phyloP scores from a whole-genome alignment of 108 stramenopile species.

The Thalassiosira profunda region DNA sequence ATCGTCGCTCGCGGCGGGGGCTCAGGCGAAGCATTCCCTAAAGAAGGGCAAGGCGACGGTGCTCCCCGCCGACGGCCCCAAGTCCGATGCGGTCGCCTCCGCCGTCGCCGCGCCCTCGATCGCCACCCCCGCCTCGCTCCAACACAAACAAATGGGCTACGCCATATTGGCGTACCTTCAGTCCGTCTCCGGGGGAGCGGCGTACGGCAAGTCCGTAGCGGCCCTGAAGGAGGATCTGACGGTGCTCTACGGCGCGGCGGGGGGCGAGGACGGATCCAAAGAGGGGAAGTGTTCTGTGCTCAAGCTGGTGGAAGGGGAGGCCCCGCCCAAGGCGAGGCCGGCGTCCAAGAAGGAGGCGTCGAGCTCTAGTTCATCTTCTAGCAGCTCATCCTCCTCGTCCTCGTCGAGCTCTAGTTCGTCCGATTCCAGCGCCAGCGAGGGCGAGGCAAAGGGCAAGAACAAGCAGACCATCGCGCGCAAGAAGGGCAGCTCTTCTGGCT shows the following conservation, averaged over 20 bases:
- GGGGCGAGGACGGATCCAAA: neutral
- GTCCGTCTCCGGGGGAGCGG: constrained; percentile 28
- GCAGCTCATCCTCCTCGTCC: constrained; percentile 18
- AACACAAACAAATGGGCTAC: constrained; percentile 46
- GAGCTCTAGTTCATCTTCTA: constrained; percentile 13
- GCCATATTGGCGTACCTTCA: constrained; percentile 38
- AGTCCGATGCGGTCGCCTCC: neutral
- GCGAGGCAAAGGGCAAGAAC: constrained; percentile 15
- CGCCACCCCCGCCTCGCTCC: constrained; percentile 20
- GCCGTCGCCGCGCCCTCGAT: neutral
- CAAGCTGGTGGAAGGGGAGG: constrained; percentile 20
- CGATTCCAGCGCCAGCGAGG: constrained; percentile 12
- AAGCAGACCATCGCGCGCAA: no score
- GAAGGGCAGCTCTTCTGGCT: no score
- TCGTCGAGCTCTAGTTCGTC: constrained; percentile 33
- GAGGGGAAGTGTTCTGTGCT: constrained; percentile 10
- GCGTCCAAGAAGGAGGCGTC: neutral
- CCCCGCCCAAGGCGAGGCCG: neutral
- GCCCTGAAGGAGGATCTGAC: constrained; percentile 39
- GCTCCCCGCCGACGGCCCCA: neutral
- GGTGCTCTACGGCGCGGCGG: constrained; percentile 32
- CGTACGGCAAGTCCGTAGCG: constrained; percentile 21
- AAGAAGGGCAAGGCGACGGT: constrained; percentile 1
- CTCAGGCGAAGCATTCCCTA: no score
- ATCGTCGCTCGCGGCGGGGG: no score